Percentiles rank a stretch among this genome's conserved stretches.
Evolutionary conservation across 371 early-diverging fungal species (phyloP).

Genomic region (Saksenaea vasiformis): DNA sequence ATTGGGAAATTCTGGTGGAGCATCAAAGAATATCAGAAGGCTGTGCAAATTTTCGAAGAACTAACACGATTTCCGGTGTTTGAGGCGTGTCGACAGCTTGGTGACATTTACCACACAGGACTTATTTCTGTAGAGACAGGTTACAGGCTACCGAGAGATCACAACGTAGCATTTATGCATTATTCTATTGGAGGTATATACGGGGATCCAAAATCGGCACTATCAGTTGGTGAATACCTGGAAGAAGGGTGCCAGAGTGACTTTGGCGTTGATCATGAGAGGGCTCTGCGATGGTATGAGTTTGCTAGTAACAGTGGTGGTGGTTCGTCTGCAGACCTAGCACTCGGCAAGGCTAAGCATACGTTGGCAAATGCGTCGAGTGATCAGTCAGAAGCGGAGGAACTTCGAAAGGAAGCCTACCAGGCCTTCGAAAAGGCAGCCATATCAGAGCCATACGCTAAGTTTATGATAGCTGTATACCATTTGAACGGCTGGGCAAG

Average conservation of each 20-base stretch:
- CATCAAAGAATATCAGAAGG: neutral
- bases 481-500: conserved; percentile 25
- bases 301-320: conserved; percentile 9
- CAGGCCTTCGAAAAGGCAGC: conserved; percentile 12
- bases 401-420: conserved; percentile 17
- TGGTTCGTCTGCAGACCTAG: conserved; percentile 20
- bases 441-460: conserved; percentile 8
- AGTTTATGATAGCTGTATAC: conserved; percentile 26
- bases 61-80: neutral
- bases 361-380: conserved; percentile 6
- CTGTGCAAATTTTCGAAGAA: neutral
- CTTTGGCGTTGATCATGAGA: conserved; percentile 8
- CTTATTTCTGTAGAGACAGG: neutral
- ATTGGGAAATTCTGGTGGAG: neutral
- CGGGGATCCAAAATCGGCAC: conserved; percentile 10
- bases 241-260: conserved; percentile 16
- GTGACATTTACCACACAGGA: neutral
- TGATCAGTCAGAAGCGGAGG: neutral
- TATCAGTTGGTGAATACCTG: conserved; percentile 21
- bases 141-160: conserved; percentile 9
- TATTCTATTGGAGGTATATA: conserved; percentile 15
- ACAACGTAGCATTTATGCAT: conserved; percentile 17
- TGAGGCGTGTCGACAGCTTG: neutral
- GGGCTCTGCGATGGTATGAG: conserved; percentile 19
- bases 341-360: conserved; percentile 22